phyloP scores from a whole-genome alignment of 148 eudicot genomes.

The Limonium bicolor region DNA sequence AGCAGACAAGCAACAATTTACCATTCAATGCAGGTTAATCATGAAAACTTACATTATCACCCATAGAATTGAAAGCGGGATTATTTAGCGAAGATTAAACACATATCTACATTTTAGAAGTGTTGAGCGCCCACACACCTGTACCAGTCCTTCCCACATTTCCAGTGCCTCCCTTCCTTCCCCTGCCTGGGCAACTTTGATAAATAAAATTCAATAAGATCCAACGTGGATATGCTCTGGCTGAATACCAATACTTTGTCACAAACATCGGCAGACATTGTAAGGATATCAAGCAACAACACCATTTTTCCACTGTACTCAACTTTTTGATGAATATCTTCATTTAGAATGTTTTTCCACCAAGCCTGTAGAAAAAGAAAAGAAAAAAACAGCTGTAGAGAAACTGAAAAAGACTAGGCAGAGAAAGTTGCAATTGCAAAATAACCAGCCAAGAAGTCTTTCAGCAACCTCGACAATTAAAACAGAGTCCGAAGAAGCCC shows the following conservation, averaged over 20 bases:
- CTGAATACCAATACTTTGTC: constrained; percentile 91
- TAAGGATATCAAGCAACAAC: constrained; percentile 71
- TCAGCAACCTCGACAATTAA: no score
- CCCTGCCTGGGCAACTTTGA: constrained; percentile 41
- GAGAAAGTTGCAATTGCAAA: no score
- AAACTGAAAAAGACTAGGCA: not conserved
- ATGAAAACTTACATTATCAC: no score
- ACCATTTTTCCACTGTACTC: constrained; percentile 96
- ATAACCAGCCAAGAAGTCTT: no score
- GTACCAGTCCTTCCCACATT: constrained; percentile 88
- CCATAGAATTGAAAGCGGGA: no score
- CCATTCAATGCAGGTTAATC: no score
- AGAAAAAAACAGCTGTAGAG: not conserved
- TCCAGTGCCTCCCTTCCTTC: constrained; percentile 68
- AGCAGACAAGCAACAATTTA: not conserved
- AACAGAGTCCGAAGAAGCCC: no score
- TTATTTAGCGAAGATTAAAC: no score
- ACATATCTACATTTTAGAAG: no score
- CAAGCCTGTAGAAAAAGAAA: constrained; percentile 52
- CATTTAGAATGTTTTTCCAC: constrained; percentile 74
- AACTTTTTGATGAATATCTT: constrained; percentile 36
- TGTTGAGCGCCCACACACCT: constrained; percentile 69
- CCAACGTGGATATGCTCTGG: constrained; percentile 78
- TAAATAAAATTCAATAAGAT: constrained; percentile 65
- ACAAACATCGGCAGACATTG: constrained; percentile 53